phyloP scores from a whole-genome alignment of 306 rosid species.

The Citrullus mucosospermus region DNA sequence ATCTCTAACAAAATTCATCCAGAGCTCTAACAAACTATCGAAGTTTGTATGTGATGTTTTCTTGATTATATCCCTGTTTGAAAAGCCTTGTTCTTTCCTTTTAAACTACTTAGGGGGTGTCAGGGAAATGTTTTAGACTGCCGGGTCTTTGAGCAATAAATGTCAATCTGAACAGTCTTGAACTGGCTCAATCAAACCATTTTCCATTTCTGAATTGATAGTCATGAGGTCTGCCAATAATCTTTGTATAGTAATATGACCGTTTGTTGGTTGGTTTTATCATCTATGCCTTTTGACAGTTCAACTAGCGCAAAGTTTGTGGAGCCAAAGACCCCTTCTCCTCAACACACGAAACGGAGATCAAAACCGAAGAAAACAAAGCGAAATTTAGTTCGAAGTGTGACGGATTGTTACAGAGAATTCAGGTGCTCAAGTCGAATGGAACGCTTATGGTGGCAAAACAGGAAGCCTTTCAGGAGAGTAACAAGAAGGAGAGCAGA shows the following conservation, averaged over 20 bases:
- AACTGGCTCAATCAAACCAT: not conserved
- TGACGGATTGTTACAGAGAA: constrained; percentile 17
- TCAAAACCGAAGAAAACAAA: constrained; percentile 35
- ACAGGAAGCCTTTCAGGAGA: constrained; percentile 81
- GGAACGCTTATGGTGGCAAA: constrained; percentile 67
- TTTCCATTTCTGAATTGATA: not conserved
- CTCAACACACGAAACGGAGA: constrained; percentile 45
- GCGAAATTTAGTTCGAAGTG: constrained; percentile 9
- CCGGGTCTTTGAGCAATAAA: not conserved
- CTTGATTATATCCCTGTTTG: not conserved
- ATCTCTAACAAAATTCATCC: too few species aligned
- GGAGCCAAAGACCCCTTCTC: constrained; percentile 85
- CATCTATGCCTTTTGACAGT: constrained; percentile 32
- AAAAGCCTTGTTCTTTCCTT: not conserved
- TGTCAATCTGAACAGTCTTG: not conserved
- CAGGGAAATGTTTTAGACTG: not conserved
- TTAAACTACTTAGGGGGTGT: not conserved
- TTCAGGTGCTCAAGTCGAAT: constrained; percentile 35
- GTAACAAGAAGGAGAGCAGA: constrained; percentile 54
- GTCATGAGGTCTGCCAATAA: not conserved
- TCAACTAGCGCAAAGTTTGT: constrained; percentile 31
- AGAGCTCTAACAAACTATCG: too few species aligned
- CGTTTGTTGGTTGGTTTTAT: not conserved
- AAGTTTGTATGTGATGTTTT: not conserved
- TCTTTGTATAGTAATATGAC: not conserved